Evolutionary conservation across 2,329 filamentous ascomycete genomes (phyloP), one percentile per base, ranked within the genome.

Genomic region (Helminthosporium solani): DNA sequence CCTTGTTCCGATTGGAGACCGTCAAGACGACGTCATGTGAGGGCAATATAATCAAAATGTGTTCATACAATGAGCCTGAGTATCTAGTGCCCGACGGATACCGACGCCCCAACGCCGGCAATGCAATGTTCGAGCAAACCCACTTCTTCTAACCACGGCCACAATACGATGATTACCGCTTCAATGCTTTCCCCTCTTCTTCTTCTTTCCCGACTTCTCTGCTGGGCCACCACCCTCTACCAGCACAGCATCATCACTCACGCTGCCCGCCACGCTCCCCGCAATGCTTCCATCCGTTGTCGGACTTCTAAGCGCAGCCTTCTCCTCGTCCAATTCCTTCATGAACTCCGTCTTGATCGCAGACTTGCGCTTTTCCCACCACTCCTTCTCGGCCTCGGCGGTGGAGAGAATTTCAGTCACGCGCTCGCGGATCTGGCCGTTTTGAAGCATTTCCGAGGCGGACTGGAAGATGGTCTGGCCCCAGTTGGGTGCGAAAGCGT

Each of bases 391-490:
- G 33, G 83, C 76, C 8, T 81, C 78, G 1, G 84, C 76, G 63
- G 88, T 86, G 21, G 77, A 74, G 60, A 91, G 84, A 47, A 96
- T 83, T 52, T 90, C 86, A 37, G 85, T 81, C 16, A 96, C 78
- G 40, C 85, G 82, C 55, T 85, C 78, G 56, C 90, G 87, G 63
- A 96, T 80, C 37, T 84, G 74, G 33, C 82, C 81, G 74, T 96
- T 96, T 65, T 90, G 86, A 48, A 87, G 84, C 73, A 99, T 96
- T 73, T 99, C 94, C 72, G 95, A 95, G 44, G 94, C 94, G 36
- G 88, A 91, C 72, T 99, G 94, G 81, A 99, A 99, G 70, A 99
- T 97, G 46, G 82, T 84, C 67, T 94, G 86, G 51, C 94, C 94
- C 94, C 94, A 99, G 70, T 86, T 86, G 39, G 88, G 86, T 1